These are phyloP conservation scores for Calendula officinalis DNA, from an alignment of 129 eudicot genomes.

Conservation along the genomic window DNA sequence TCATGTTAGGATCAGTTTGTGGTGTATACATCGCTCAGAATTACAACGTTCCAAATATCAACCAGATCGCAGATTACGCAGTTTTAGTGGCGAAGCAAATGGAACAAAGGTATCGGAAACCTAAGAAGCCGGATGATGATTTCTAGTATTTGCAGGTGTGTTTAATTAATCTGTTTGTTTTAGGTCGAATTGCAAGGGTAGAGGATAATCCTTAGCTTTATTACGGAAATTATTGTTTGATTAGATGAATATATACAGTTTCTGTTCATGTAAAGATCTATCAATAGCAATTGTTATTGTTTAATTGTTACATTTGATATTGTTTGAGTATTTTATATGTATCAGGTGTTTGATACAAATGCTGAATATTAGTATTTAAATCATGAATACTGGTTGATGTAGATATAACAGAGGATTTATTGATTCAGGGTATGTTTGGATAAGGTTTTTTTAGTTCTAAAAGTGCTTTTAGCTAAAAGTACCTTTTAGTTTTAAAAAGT, in stretches of 20 bases:
- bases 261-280: neutral
- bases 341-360: neutral
- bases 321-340: neutral
- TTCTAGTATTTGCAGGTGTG: constrained; percentile 27
- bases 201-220: neutral
- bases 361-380: neutral
- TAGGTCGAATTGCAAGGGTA: neutral
- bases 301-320: constrained; percentile 6
- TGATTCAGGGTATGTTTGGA: neutral
- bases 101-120: constrained; percentile 66
- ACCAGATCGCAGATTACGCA: constrained; percentile 41
- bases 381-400: neutral
- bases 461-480: no score
- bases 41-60: constrained; percentile 63
- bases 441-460: no score
- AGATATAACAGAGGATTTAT: constrained; percentile 1
- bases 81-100: constrained; percentile 41
- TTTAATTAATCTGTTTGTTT: constrained; percentile 8
- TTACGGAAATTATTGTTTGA: neutral
- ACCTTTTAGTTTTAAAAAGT: no score
- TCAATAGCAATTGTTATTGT: neutral
- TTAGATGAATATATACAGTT: constrained; percentile 9
- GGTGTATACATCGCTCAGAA: constrained; percentile 79
- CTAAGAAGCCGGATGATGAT: constrained; percentile 44
- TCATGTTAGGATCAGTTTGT: constrained; percentile 51